Conservation (phyloP, 2,329 filamentous ascomycete species). For the Neofusicoccum parvum region DNA sequence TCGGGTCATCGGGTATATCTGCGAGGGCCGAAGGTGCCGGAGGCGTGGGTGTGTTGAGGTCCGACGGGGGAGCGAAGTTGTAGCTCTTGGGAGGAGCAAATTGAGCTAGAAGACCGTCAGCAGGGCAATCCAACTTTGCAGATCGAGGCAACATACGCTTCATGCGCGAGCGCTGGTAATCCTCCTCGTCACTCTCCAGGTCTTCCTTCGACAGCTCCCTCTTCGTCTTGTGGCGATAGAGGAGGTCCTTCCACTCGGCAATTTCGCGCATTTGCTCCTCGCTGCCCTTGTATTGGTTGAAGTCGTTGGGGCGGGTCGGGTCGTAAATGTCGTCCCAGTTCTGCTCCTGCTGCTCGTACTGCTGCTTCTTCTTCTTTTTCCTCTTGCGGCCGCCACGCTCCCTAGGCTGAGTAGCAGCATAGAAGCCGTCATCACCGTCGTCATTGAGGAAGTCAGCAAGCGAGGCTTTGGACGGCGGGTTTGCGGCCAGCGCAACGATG, state of each 20-base stretch:
- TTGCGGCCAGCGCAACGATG: conserved; percentile 35
- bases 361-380: conserved; percentile 73
- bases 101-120: conserved; percentile 38
- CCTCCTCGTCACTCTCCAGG: conserved; percentile 52
- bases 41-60: conserved; percentile 37
- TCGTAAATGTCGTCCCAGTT: conserved; percentile 95
- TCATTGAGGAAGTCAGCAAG: conserved; percentile 86
- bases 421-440: conserved; percentile 71
- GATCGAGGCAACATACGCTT: conserved; percentile 44
- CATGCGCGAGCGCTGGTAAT: conserved; percentile 40
- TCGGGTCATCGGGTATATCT: conserved; percentile 53
- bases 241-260: conserved; percentile 82
- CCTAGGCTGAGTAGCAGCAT: conserved; percentile 64
- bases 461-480: conserved; percentile 62
- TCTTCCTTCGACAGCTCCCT: conserved; percentile 15
- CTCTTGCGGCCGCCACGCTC: conserved; percentile 67
- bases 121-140: neutral
- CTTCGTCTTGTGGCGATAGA: conserved; percentile 39
- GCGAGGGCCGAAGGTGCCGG: conserved; percentile 27
- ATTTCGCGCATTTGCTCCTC: conserved; percentile 81
- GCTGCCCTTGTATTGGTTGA: conserved; percentile 80
- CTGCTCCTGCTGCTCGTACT: conserved; percentile 61
- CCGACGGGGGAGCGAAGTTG: conserved; percentile 54
- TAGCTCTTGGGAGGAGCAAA: conserved; percentile 53
- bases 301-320: conserved; percentile 76